Conservation (phyloP, 169 alveolate genomes). For the Cardiosporidium cionae region DNA sequence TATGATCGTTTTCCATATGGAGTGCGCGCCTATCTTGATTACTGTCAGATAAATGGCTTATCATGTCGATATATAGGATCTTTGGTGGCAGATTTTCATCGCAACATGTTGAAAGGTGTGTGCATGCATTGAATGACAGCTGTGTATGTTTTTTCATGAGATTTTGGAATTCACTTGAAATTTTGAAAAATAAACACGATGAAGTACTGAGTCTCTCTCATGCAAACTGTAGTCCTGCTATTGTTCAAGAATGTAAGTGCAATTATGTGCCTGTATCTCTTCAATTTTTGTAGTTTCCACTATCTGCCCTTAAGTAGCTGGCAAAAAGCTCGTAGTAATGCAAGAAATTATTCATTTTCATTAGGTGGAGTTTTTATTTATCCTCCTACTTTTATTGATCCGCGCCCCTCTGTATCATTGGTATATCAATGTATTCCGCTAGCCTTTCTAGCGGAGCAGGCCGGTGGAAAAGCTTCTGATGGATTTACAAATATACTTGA, state of each 20-base stretch:
- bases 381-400: slow-evolving; percentile 37
- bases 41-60: slow-evolving; percentile 7
- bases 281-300: too few species aligned
- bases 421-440: slow-evolving; percentile 17
- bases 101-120: slow-evolving; percentile 54
- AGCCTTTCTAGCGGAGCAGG: slow-evolving; percentile 17
- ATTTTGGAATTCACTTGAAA: too few species aligned
- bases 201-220: too few species aligned
- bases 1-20: slow-evolving; percentile 26
- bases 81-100: slow-evolving; percentile 51
- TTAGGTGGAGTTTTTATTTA: slow-evolving; percentile 54
- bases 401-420: slow-evolving; percentile 18
- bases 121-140: too few species aligned
- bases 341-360: too few species aligned
- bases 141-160: too few species aligned
- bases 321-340: too few species aligned
- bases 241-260: too few species aligned
- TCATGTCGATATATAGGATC: slow-evolving; percentile 45
- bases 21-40: slow-evolving; percentile 6
- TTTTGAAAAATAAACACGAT: too few species aligned
- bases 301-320: too few species aligned
- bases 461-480: slow-evolving; percentile 18
- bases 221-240: too few species aligned
- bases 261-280: too few species aligned
- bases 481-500: slow-evolving; percentile 6